These are phyloP conservation scores for Chlorella ohadii DNA, from an alignment of 139 green algal genomes.

Conservation along the genomic window DNA sequence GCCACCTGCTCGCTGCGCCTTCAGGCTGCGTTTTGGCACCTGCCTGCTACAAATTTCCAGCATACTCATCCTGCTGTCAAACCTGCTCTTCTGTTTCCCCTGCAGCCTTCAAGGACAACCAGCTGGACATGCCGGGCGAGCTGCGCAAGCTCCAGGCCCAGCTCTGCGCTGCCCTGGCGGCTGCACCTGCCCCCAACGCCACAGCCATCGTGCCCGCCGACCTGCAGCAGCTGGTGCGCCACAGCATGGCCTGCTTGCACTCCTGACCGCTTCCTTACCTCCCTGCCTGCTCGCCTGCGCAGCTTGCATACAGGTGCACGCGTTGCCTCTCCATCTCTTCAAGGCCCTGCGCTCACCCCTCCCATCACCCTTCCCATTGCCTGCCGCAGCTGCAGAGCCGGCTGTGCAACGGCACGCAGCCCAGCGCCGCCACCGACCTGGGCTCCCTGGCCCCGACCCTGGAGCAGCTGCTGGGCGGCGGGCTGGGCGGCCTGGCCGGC, in stretches of 20 bases:
- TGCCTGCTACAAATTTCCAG: too few species aligned
- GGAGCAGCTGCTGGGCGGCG: background rate
- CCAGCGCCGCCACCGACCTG: background rate
- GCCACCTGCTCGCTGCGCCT: too few species aligned
- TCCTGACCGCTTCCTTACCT: too few species aligned
- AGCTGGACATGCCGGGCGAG: background rate
- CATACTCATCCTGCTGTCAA: too few species aligned
- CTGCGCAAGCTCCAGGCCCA: background rate
- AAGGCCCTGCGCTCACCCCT: too few species aligned
- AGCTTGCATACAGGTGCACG: too few species aligned
- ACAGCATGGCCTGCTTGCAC: background rate
- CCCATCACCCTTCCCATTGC: too few species aligned
- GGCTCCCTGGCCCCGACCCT: background rate
- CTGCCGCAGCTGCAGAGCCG: background rate
- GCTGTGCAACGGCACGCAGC: background rate
- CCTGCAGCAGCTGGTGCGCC: background rate
- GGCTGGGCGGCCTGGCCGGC: background rate
- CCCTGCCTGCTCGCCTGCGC: background rate
- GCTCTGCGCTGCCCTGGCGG: background rate
- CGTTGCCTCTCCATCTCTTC: too few species aligned
- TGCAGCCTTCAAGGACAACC: conserved; percentile 5
- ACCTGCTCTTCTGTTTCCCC: background rate
- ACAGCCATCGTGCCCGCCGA: background rate
- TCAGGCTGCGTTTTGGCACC: too few species aligned
- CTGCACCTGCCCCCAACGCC: too few species aligned